Conservation (phyloP, 1,284 basidiomycete genomes). For the Somion occarium region DNA sequence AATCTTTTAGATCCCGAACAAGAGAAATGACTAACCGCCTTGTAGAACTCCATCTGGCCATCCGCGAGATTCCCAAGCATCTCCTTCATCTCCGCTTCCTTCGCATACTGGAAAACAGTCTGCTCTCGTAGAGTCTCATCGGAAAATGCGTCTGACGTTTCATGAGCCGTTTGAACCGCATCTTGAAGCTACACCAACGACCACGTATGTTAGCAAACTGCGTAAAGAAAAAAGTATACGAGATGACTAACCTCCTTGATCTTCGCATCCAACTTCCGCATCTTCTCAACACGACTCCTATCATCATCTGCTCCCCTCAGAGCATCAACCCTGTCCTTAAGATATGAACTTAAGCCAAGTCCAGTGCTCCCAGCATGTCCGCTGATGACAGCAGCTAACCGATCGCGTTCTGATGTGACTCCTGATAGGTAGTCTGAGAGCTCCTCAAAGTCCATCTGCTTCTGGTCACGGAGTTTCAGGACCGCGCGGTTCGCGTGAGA, state of each 20-base stretch:
- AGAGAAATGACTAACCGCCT: conserved; percentile 51
- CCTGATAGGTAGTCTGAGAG: conserved; percentile 92
- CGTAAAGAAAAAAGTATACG: not conserved
- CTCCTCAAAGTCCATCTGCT: conserved; percentile 98
- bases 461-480: conserved; percentile 93
- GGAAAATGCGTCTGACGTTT: conserved; percentile 94
- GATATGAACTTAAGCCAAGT: conserved; percentile 82
- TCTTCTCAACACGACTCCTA: conserved; percentile 85
- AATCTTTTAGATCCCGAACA: conserved; percentile 1
- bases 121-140: conserved; percentile 92
- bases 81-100: conserved; percentile 95
- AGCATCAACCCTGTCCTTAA: conserved; percentile 92
- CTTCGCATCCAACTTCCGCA: conserved; percentile 87
- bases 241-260: conserved; percentile 80
- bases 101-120: conserved; percentile 82
- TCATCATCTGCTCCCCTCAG: conserved; percentile 93
- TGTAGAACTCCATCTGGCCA: conserved; percentile 93
- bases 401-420: conserved; percentile 87
- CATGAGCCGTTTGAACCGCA: conserved; percentile 91
- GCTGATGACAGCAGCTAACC: conserved; percentile 80
- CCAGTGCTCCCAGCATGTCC: conserved; percentile 79
- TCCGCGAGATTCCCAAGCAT: conserved; percentile 86
- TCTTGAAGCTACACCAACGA: conserved; percentile 73
- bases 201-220: conserved; percentile 1
- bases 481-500: conserved; percentile 88